phyloP scores from a whole-genome alignment of 2,329 filamentous ascomycete genomes.

The Trichoderma sp. region DNA sequence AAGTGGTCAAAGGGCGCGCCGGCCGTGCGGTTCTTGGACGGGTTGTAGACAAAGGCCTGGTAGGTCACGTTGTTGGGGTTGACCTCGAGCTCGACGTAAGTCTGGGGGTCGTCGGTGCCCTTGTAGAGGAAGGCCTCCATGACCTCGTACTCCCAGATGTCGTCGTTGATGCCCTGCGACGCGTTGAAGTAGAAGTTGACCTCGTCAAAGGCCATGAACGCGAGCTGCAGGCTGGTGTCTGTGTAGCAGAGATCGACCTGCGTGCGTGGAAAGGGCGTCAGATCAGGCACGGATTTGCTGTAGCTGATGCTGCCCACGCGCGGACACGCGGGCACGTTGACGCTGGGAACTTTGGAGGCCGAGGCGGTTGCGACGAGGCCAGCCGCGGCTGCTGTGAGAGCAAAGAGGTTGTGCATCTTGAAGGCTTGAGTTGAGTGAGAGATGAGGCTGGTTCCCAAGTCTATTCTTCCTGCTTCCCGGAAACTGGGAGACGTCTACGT shows the following conservation, averaged over 20 bases:
- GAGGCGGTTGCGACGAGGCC: constrained; percentile 18
- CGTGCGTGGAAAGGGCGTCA: constrained; percentile 45
- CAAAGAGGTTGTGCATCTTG: constrained; percentile 16
- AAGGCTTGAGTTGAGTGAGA: background rate
- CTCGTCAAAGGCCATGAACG: constrained; percentile 50
- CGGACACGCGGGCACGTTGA: constrained; percentile 46
- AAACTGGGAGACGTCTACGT: background rate
- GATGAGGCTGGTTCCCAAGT: background rate
- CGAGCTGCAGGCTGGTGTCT: constrained; percentile 42
- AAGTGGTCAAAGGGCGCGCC: constrained; percentile 48
- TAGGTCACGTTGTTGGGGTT: constrained; percentile 53
- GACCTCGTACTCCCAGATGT: constrained; percentile 53
- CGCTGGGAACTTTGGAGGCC: constrained; percentile 29
- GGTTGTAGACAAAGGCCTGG: constrained; percentile 55
- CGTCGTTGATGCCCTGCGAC: constrained; percentile 46
- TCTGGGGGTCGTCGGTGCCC: constrained; percentile 49
- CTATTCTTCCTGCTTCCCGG: background rate
- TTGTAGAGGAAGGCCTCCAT: constrained; percentile 53
- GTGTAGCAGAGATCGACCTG: constrained; percentile 52
- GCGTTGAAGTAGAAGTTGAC: constrained; percentile 50
- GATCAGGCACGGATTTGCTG: constrained; percentile 46
- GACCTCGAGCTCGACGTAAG: constrained; percentile 54
- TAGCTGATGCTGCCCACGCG: constrained; percentile 41
- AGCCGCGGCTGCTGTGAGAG: constrained; percentile 13
- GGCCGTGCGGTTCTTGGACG: constrained; percentile 45